Evolutionary conservation across 805 yeast species (phyloP).

Genomic region (Saturnispora gosingensis): DNA sequence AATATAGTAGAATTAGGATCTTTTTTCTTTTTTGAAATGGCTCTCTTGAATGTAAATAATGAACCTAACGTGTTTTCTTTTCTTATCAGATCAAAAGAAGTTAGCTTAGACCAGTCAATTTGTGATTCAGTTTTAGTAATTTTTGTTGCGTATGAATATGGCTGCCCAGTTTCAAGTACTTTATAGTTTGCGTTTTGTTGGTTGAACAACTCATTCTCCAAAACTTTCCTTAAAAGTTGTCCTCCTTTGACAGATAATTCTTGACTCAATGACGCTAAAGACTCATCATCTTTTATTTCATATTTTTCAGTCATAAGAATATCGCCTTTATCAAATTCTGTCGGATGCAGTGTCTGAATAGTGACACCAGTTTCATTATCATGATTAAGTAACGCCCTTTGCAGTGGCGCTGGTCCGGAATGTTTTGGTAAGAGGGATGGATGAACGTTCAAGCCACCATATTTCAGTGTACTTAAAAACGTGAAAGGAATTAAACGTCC

Average conservation of each 20-base stretch:
- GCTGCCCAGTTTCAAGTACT: slow-evolving; percentile 20
- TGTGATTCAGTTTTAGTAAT: slow-evolving; percentile 34
- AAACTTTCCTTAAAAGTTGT: slow-evolving; percentile 36
- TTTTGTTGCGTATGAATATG: slow-evolving; percentile 50
- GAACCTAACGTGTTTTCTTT: slow-evolving; percentile 48
- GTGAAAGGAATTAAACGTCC: slow-evolving; percentile 69
- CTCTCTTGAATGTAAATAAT: slow-evolving; percentile 37
- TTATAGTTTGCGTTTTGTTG: slow-evolving; percentile 9
- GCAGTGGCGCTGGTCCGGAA: slow-evolving; percentile 88
- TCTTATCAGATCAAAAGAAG: slow-evolving; percentile 33
- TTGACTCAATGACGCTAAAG: slow-evolving; percentile 35
- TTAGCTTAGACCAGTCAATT: slow-evolving; percentile 38
- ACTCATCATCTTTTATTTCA: slow-evolving; percentile 34
- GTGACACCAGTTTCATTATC: slow-evolving; percentile 72
- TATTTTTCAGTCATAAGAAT: slow-evolving; percentile 50
- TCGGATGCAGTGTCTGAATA: slow-evolving; percentile 83
- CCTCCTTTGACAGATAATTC: slow-evolving; percentile 59
- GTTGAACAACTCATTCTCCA: slow-evolving; percentile 29
- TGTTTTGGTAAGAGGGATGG: slow-evolving; percentile 80
- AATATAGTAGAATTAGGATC: neutral
- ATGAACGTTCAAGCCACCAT: slow-evolving; percentile 82
- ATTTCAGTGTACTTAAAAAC: slow-evolving; percentile 39
- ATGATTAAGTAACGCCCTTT: slow-evolving; percentile 58
- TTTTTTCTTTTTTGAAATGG: slow-evolving; percentile 22
- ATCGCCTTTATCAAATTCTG: slow-evolving; percentile 72